These are phyloP conservation scores for Ramalina peruviana DNA, from an alignment of 495 filamentous ascomycete genomes.

Conservation along the genomic window DNA sequence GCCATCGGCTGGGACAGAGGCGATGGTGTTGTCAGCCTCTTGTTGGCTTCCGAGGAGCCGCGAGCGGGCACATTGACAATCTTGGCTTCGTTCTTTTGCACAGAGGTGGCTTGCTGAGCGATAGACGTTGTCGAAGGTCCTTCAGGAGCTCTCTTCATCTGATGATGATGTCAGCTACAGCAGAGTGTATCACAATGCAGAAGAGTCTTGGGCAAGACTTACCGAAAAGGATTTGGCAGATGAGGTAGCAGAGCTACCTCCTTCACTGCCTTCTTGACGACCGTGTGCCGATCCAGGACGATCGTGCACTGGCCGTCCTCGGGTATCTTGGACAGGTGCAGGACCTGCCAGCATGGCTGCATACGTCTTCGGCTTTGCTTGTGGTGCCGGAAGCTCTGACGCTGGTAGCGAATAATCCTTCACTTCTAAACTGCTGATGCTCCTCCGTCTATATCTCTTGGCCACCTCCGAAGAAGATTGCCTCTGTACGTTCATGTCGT, in stretches of 20 bases:
- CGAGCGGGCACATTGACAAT: constrained; percentile 51
- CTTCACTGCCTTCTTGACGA: constrained; percentile 45
- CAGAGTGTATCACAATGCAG: constrained; percentile 10
- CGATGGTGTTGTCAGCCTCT: constrained; percentile 63
- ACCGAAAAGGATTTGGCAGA: constrained; percentile 41
- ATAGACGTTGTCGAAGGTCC: constrained; percentile 2
- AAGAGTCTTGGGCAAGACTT: constrained; percentile 21
- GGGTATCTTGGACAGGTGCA: constrained; percentile 9
- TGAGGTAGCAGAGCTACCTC: constrained; percentile 35
- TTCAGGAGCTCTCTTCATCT: constrained; percentile 16
- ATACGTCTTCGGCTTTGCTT: constrained; percentile 13
- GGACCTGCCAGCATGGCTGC: constrained; percentile 14
- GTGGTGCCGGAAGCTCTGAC: constrained; percentile 12
- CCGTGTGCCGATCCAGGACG: constrained; percentile 41
- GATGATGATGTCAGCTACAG: neutral
- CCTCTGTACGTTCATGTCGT: constrained; percentile 38
- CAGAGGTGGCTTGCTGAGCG: constrained; percentile 13
- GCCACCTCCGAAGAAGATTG: constrained; percentile 40
- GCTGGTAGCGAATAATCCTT: constrained; percentile 29
- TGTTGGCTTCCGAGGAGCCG: constrained; percentile 56
- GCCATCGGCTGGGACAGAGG: constrained; percentile 75
- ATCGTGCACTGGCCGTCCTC: constrained; percentile 6
- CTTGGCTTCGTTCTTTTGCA: constrained; percentile 38
- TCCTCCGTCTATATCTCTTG: constrained; percentile 68
- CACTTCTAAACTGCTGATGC: constrained; percentile 68